Evolutionary conservation across 768 basidiomycete species (phyloP), one percentile per base, ranked within the genome.

Genomic region (Goffeauzyma gilvescens): DNA sequence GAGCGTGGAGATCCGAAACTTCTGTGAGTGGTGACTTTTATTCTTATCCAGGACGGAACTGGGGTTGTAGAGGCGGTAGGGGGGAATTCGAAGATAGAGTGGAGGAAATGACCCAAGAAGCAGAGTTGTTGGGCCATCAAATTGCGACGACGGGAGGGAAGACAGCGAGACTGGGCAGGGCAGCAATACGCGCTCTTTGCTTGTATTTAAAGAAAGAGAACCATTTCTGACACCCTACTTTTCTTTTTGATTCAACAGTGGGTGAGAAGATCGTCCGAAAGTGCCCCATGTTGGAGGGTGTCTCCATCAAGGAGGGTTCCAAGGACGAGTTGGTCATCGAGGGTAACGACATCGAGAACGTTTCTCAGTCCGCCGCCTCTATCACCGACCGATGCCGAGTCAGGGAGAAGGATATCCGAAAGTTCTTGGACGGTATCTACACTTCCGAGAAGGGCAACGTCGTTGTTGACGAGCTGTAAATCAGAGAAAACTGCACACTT

Each of bases 321-420:
- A 60, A 60, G 51, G 61, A 57, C 33, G 58, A 60, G 50, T 71
- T 93, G 48, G 79, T 89, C 55, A 68, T 96, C 21, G 78, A 85
- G 69, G 90, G 90, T 36, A 89, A 85, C 62, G 90, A 98, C 66
- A 74, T 99, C 49, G 81, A 96, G 65, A 82, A 80, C 57, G 93
- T 99, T 38, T 96, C 90, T 25, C 90, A 96, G 67, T 93, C 87
- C 53, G 85, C 93, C 48, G 93, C 93, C 35, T 83, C 83, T 31
- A 96, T 99, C 64, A 93, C 96, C 65, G 89, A 89, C 55, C 72
- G 80, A 49, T 93, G 86, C 71, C 76, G 79, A 55, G 93, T 99
- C 60, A 81, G 85, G 67, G 93, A 96, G 79, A 98, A 98, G 73
- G 90, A 63, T 60, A 95, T 96, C 69, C 85, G 90, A 56, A 93